These are phyloP conservation scores for Phytophthora foliorum DNA, from an alignment of 352 stramenopile species.

Conservation along the genomic window DNA sequence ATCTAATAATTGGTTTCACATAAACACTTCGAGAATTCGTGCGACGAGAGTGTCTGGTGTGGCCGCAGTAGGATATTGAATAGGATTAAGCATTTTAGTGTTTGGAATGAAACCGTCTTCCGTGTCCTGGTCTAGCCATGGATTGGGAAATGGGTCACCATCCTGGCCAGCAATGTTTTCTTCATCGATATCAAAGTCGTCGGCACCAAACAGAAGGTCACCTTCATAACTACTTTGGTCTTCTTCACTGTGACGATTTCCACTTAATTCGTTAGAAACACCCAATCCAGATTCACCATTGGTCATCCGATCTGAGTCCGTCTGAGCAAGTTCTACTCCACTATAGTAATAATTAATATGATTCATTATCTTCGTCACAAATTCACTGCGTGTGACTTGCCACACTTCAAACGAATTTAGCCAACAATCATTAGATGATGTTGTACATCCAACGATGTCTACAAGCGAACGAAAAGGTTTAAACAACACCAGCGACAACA, in stretches of 20 bases:
- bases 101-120: not conserved
- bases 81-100: not conserved
- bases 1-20: not conserved
- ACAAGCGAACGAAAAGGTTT: not conserved
- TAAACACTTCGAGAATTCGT: not conserved
- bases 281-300: not conserved
- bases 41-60: not conserved
- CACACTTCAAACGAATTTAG: not conserved
- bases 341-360: not conserved
- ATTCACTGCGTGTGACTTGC: not conserved
- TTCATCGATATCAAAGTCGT: not conserved
- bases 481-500: not conserved
- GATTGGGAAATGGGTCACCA: not conserved
- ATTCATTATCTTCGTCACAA: constrained; percentile 3
- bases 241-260: not conserved
- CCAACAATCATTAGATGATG: not conserved
- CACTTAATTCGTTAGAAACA: too few relatives aligned
- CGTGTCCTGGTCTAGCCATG: not conserved
- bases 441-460: not conserved
- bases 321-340: not conserved
- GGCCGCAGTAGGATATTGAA: not conserved
- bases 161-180: not conserved
- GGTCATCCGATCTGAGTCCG: not conserved
- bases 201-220: too few relatives aligned
- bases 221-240: not conserved